phyloP scores from a whole-genome alignment of 2,329 filamentous ascomycete genomes.

The Phoma herbarum region DNA sequence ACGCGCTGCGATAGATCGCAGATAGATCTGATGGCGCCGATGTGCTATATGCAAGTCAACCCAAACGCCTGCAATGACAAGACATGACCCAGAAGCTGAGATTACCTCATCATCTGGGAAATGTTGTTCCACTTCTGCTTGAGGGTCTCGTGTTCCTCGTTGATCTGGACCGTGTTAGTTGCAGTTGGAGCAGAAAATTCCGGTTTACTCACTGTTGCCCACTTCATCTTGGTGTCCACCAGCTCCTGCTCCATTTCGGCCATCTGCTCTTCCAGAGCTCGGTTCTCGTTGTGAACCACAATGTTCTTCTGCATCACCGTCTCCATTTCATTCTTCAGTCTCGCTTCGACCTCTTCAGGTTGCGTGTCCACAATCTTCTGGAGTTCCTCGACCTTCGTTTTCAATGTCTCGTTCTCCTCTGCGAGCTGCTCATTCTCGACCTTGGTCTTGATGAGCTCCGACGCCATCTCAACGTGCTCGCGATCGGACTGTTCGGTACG shows the following conservation, averaged over 20 bases:
- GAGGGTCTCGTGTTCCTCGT: conserved; percentile 58
- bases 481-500: conserved; percentile 86
- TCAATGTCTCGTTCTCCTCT: conserved; percentile 89
- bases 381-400: conserved; percentile 84
- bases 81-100: conserved; percentile 21
- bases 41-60: conserved; percentile 34
- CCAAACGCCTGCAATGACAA: conserved; percentile 32
- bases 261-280: conserved; percentile 86
- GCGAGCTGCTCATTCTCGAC: conserved; percentile 90
- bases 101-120: conserved; percentile 55
- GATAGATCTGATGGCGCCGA: conserved; percentile 31
- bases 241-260: conserved; percentile 90
- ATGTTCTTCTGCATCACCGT: conserved; percentile 90
- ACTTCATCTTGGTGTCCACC: conserved; percentile 92
- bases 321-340: conserved; percentile 85
- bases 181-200: too few species aligned
- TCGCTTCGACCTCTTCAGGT: conserved; percentile 84
- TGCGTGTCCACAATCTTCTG: conserved; percentile 88
- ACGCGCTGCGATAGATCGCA: conserved; percentile 32
- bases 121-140: conserved; percentile 61
- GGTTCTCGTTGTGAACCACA: conserved; percentile 93
- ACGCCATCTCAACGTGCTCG: conserved; percentile 90
- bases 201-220: conserved; percentile 79
- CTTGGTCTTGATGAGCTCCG: conserved; percentile 89
- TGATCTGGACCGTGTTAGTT: conserved; percentile 49